phyloP scores from a whole-genome alignment of 2,329 filamentous ascomycete genomes.

The Colletotrichum melonis region DNA sequence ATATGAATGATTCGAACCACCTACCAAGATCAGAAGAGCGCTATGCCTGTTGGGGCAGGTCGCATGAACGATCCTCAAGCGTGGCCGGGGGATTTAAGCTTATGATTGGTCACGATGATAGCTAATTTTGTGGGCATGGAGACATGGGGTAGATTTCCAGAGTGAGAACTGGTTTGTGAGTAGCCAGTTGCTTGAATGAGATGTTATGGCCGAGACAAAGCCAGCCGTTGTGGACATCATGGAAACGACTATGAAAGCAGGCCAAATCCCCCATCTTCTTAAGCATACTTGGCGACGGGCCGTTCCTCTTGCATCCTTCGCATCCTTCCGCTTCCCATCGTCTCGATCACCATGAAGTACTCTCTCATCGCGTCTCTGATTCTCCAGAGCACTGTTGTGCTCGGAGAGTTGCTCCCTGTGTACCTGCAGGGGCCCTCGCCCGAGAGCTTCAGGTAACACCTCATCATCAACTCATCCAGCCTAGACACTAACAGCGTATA shows the following conservation, averaged over 20 bases:
- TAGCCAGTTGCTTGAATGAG: background rate
- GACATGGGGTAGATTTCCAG: background rate
- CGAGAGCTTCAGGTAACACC: conserved; percentile 11
- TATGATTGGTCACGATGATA: background rate
- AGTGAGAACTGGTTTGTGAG: background rate
- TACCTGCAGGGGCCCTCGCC: conserved; percentile 22
- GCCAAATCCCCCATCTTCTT: background rate
- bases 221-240: background rate
- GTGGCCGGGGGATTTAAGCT: background rate
- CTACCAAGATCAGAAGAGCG: background rate
- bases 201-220: background rate
- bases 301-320: background rate
- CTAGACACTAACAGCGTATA: background rate
- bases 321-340: background rate
- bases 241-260: background rate
- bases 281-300: background rate
- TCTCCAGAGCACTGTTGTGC: conserved; percentile 22
- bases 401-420: conserved; percentile 22
- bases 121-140: background rate
- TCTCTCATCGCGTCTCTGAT: conserved; percentile 28
- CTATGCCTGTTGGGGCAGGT: conserved; percentile 17
- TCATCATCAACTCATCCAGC: background rate
- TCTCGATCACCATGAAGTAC: conserved; percentile 22
- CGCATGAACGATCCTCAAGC: background rate
- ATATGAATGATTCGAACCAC: background rate